These are phyloP conservation scores for Castanea mollissima DNA, from an alignment of 306 rosid genomes.

Conservation along the genomic window DNA sequence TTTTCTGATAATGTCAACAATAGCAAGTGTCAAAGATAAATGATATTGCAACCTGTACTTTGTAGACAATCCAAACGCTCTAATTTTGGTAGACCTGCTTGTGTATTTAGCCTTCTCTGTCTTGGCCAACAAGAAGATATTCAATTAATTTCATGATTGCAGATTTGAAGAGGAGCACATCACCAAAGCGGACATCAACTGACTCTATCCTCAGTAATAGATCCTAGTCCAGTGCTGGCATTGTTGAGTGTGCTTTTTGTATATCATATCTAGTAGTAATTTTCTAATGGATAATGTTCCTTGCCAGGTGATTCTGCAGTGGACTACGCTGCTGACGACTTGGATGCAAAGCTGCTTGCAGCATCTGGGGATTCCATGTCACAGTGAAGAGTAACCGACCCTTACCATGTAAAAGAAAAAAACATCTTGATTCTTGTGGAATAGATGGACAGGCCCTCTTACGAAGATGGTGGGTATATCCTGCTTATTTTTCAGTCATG, in stretches of 20 bases:
- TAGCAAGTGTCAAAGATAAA: neutral
- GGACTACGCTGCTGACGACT: conserved; percentile 35
- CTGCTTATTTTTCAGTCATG: conserved; percentile 46
- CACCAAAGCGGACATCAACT: conserved; percentile 40
- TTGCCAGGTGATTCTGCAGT: conserved; percentile 60
- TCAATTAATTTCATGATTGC: conserved; percentile 16
- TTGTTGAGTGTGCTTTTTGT: neutral
- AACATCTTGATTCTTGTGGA: conserved; percentile 10
- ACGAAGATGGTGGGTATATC: conserved; percentile 33
- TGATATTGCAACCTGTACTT: neutral
- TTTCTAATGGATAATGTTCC: conserved; percentile 23
- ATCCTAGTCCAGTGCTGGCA: neutral
- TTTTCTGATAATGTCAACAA: neutral
- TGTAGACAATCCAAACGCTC: neutral
- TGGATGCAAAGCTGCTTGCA: conserved; percentile 25
- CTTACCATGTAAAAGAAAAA: conserved; percentile 26
- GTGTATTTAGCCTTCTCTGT: neutral
- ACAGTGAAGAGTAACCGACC: conserved; percentile 24
- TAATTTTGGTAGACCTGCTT: neutral
- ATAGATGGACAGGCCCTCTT: conserved; percentile 24
- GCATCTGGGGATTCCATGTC: conserved; percentile 33
- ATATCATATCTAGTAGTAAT: neutral
- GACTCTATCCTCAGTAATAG: conserved; percentile 63
- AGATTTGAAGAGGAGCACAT: conserved; percentile 35
- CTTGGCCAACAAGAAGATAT: neutral